phyloP scores from a whole-genome alignment of 768 basidiomycete genomes.

The Lactarius tabidus region DNA sequence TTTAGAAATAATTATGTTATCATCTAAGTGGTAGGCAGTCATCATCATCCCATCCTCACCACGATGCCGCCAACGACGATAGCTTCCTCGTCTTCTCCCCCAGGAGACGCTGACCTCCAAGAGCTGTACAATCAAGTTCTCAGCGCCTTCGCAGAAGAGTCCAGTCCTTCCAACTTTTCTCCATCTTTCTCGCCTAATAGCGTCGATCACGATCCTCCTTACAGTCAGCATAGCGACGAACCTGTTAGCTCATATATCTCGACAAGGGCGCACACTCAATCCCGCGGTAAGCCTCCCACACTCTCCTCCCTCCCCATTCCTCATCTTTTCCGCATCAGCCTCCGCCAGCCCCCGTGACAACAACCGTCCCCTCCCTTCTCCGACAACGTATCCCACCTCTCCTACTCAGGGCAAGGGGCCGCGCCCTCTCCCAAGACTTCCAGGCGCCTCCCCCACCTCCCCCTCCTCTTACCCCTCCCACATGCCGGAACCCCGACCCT shows the following conservation, averaged over 20 bases:
- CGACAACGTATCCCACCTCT: slow-evolving; percentile 21
- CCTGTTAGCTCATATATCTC: slow-evolving; percentile 5
- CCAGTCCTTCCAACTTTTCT: slow-evolving; percentile 31
- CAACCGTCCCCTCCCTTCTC: slow-evolving; percentile 18
- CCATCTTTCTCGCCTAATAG: slow-evolving; percentile 11
- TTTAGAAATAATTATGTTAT: neutral
- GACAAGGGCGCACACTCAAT: slow-evolving; percentile 4
- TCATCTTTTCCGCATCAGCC: neutral
- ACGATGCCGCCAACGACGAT: slow-evolving; percentile 23
- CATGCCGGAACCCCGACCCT: slow-evolving; percentile 24
- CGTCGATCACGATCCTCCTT: slow-evolving; percentile 23
- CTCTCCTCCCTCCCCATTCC: neutral
- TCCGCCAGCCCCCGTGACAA: slow-evolving; percentile 21
- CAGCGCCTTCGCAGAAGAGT: slow-evolving; percentile 57
- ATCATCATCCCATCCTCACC: neutral
- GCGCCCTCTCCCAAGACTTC: slow-evolving; percentile 25
- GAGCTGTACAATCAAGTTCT: slow-evolving; percentile 73
- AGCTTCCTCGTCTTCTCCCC: slow-evolving; percentile 26
- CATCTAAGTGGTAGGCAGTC: neutral
- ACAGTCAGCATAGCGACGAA: slow-evolving; percentile 27
- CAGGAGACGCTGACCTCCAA: slow-evolving; percentile 68
- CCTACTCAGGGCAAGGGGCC: slow-evolving; percentile 22
- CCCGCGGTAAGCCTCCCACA: slow-evolving; percentile 5
- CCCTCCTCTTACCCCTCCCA: slow-evolving; percentile 17
- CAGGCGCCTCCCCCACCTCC: slow-evolving; percentile 13